phyloP scores from a whole-genome alignment of 2,329 filamentous ascomycete species.

The Cladobotryum protrusum region DNA sequence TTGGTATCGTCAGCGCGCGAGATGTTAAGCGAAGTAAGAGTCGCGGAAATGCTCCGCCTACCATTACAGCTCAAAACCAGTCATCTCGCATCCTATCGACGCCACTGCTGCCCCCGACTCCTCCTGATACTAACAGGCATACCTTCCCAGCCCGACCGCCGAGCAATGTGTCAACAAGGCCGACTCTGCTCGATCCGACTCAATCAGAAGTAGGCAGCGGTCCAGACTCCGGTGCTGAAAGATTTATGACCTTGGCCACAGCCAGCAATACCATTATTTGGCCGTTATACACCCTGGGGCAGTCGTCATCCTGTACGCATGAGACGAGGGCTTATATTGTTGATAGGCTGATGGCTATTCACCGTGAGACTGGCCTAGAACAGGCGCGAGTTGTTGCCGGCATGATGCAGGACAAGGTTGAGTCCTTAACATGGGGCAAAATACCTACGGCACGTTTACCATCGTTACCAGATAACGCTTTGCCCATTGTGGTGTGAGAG shows the following conservation, averaged over 20 bases:
- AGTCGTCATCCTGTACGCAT: slow-evolving; percentile 38
- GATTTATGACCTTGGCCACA: slow-evolving; percentile 44
- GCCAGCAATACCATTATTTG: slow-evolving; percentile 44
- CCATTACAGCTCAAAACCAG: slow-evolving; percentile 24
- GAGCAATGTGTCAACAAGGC: slow-evolving; percentile 19
- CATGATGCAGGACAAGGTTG: slow-evolving; percentile 34
- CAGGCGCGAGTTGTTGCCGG: slow-evolving; percentile 39
- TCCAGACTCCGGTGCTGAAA: slow-evolving; percentile 32
- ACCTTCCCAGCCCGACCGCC: slow-evolving; percentile 8
- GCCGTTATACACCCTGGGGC: slow-evolving; percentile 44
- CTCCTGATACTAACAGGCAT: slow-evolving; percentile 1
- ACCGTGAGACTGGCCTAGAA: slow-evolving; percentile 38
- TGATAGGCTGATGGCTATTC: slow-evolving; percentile 38
- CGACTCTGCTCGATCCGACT: slow-evolving; percentile 36
- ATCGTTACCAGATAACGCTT: slow-evolving; percentile 17
- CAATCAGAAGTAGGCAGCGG: slow-evolving; percentile 22
- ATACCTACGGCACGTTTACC: slow-evolving; percentile 23
- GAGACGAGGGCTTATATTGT: slow-evolving; percentile 39
- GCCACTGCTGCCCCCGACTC: slow-evolving; percentile 6
- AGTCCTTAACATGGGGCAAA: slow-evolving; percentile 21
- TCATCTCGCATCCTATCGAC: slow-evolving; percentile 26
- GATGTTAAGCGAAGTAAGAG: slow-evolving; percentile 24
- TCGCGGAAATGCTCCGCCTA: slow-evolving; percentile 15
- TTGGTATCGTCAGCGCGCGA: slow-evolving; percentile 39
- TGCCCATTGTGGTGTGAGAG: slow-evolving; percentile 23